phyloP scores from a whole-genome alignment of 2,329 filamentous ascomycete species.

The Lachnellula cervina region DNA sequence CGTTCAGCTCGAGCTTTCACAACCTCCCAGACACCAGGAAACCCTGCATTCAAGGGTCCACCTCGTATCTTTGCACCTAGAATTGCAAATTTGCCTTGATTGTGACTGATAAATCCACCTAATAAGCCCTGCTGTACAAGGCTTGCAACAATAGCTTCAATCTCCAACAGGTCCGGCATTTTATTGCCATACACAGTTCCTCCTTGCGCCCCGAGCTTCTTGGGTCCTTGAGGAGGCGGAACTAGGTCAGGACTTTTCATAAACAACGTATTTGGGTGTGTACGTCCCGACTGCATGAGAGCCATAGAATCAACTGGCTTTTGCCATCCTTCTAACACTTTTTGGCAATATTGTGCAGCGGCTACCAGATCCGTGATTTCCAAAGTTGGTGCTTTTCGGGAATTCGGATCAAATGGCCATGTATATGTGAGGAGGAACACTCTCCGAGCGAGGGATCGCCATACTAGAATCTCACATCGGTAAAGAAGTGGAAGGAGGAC shows the following conservation, averaged over 20 bases:
- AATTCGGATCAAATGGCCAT: slow-evolving; percentile 53
- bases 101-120: slow-evolving; percentile 78
- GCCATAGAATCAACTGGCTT: slow-evolving; percentile 27
- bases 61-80: slow-evolving; percentile 67
- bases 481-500: slow-evolving; percentile 72
- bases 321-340: slow-evolving; percentile 53
- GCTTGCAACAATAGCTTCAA: slow-evolving; percentile 74
- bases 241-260: slow-evolving; percentile 39
- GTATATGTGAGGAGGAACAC: slow-evolving; percentile 75
- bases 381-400: slow-evolving; percentile 66
- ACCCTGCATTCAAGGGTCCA: slow-evolving; percentile 63
- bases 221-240: slow-evolving; percentile 43
- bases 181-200: slow-evolving; percentile 62
- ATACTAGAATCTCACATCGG: slow-evolving; percentile 74
- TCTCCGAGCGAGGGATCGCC: slow-evolving; percentile 74
- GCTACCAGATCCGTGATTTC: slow-evolving; percentile 64
- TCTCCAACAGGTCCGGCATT: slow-evolving; percentile 53
- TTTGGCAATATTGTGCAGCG: slow-evolving; percentile 62
- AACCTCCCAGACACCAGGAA: slow-evolving; percentile 68
- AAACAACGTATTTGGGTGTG: slow-evolving; percentile 44
- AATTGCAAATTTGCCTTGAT: slow-evolving; percentile 72
- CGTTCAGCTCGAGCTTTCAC: slow-evolving; percentile 56
- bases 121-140: slow-evolving; percentile 77
- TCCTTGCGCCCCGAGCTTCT: slow-evolving; percentile 50
- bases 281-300: slow-evolving; percentile 28